Percentiles rank a stretch among this genome's conserved stretches.
Evolutionary conservation across 495 filamentous ascomycete species (phyloP).

Genomic region (Alectoria sarmentosa): DNA sequence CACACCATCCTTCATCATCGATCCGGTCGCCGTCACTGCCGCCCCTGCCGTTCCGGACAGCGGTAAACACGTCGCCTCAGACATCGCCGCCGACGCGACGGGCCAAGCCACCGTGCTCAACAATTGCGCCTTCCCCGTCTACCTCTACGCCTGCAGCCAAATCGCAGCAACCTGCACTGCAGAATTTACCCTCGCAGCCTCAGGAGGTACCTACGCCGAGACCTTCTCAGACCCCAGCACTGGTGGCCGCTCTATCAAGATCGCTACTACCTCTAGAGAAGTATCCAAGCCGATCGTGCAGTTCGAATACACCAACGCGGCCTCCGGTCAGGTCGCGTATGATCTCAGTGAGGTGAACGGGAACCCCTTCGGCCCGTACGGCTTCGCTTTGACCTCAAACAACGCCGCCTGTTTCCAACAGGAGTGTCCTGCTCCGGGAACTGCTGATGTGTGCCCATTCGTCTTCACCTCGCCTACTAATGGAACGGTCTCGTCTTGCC

Average conservation of each 20-base stretch:
- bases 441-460: not conserved
- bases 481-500: not conserved
- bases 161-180: not conserved
- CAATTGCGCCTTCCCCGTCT: not conserved
- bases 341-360: constrained; percentile 19
- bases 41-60: not conserved
- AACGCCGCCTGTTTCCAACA: not conserved
- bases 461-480: too few species aligned
- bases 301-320: constrained; percentile 11
- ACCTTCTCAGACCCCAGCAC: not conserved
- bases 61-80: not conserved
- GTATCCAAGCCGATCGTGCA: constrained; percentile 2
- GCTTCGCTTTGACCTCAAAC: not conserved
- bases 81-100: not conserved
- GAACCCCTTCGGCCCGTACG: constrained; percentile 12
- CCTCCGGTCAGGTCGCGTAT: constrained; percentile 7
- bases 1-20: not conserved
- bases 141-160: not conserved
- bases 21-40: not conserved
- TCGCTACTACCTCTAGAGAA: not conserved
- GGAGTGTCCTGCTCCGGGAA: not conserved
- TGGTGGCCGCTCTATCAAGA: constrained; percentile 7
- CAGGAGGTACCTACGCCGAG: constrained; percentile 5
- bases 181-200: not conserved
- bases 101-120: not conserved